Evolutionary conservation across 805 yeast species (phyloP), one percentile per base, ranked within the genome.

Genomic region (Yamadazyma akitaensis): DNA sequence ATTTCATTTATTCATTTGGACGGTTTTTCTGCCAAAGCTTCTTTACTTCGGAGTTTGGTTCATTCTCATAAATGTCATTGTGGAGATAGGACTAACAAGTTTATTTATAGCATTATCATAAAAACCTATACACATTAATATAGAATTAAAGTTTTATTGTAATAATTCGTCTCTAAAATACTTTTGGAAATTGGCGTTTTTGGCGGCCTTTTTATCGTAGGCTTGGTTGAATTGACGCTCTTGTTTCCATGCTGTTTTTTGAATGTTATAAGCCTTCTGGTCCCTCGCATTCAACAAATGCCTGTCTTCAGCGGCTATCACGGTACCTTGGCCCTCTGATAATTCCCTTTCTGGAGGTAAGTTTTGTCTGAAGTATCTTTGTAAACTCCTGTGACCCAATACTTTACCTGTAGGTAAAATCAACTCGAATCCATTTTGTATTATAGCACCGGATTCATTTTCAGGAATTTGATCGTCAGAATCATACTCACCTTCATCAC

Each of bases 1-100:
- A 54, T 86, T 84, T 59, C 99, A 94, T 63, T 71, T 94, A 47
- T 94, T 94, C 61, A 86, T 94, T 9, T 94, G 99, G 99, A 91
- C 98, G 1, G 99, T 94, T 7, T 94, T 94, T 68, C 87, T 96
- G 43, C 99, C 99, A 1, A 92, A 91, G 58, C 63, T 94, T 4
- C 75, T 95, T 31, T 94, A 85, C 61, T 83, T 84, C 53, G 80
- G 81, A 1, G 82, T 83, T 2, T 94, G 98, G 98, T 68, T 77
- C 28, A 46, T 79, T 3, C 68, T 80, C 38, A 69, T 82, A 40
- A 65, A 68, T 44, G 44, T 73, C 64, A 64, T 56, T 37, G 68
- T 44, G 44, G 82, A 44, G 54, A 46, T 57, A 49, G 51, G 51
- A 83, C 89, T 43, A 77, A 77, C 53, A n/a, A 12, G 43, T 36